phyloP scores from a whole-genome alignment of 768 basidiomycete species.

The Baorangia bicolor region DNA sequence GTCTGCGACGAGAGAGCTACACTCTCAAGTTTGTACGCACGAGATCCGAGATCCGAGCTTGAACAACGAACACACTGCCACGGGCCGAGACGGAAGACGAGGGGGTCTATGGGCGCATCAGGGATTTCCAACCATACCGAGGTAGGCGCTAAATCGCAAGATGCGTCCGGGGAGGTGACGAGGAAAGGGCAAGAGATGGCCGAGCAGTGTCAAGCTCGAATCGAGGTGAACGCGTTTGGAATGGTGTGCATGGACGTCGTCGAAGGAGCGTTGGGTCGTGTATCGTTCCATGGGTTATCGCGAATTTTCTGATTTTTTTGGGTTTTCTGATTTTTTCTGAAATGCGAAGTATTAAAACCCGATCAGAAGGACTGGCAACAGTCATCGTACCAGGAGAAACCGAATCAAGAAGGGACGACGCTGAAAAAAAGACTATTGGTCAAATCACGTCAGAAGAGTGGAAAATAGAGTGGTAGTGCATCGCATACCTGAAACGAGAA shows the following conservation, averaged over 20 bases:
- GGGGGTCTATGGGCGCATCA: constrained; percentile 6
- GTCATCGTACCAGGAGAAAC: neutral
- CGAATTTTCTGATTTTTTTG: constrained; percentile 2
- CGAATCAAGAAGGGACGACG: neutral
- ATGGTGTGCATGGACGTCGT: neutral
- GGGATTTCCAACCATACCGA: constrained; percentile 8
- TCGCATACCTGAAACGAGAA: no score
- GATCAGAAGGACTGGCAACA: no score
- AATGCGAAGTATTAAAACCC: neutral
- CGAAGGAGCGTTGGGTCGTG: neutral
- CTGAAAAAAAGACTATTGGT: neutral
- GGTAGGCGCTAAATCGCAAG: constrained; percentile 3
- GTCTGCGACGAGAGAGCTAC: neutral
- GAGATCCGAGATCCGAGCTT: neutral
- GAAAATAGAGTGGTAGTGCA: no score
- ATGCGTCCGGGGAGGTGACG: neutral
- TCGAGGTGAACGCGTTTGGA: neutral
- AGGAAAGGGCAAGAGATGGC: neutral
- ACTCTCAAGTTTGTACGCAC: neutral
- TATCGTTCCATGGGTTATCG: constrained; percentile 1
- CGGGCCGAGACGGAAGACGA: neutral
- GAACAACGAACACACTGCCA: neutral
- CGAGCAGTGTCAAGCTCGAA: neutral
- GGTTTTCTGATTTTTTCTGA: neutral
- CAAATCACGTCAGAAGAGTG: neutral